phyloP scores from a whole-genome alignment of 2,329 filamentous ascomycete species.

The Ophiostoma fasciatum region DNA sequence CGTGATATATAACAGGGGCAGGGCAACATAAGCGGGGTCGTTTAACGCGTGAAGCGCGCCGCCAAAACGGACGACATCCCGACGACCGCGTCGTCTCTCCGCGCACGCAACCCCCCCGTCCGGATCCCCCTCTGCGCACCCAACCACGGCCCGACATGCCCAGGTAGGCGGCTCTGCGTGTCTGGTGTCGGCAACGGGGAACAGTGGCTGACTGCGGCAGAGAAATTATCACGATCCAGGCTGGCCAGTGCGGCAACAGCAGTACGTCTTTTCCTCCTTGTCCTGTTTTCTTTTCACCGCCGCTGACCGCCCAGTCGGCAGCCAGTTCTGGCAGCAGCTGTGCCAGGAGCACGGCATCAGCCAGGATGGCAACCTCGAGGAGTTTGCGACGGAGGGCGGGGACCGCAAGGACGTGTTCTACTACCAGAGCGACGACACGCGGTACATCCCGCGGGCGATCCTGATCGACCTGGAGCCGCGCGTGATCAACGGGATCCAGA shows the following conservation, averaged over 20 bases:
- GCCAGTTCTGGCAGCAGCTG: conserved; percentile 97
- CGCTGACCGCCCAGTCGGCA: conserved; percentile 54
- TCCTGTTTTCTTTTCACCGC: not conserved
- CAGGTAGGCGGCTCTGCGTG: conserved; percentile 15
- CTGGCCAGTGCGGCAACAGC: conserved; percentile 98
- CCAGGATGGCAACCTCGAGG: conserved; percentile 90
- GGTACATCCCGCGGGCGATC: conserved; percentile 94
- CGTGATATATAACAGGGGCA: no score
- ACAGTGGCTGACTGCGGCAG: conserved; percentile 29
- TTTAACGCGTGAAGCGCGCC: no score
- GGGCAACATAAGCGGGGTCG: no score
- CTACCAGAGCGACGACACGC: conserved; percentile 97
- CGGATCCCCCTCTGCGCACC: no score
- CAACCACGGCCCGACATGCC: no score
- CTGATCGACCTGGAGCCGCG: conserved; percentile 88
- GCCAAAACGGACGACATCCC: no score
- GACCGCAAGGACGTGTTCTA: conserved; percentile 99
- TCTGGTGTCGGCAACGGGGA: not conserved
- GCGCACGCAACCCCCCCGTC: no score
- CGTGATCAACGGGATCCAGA: conserved; percentile 84
- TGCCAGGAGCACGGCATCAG: conserved; percentile 97
- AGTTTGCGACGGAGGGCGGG: conserved; percentile 93
- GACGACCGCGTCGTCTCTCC: no score
- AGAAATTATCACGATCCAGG: conserved; percentile 98
- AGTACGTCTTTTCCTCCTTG: conserved; percentile 43